Evolutionary conservation across 164 flowering plant species (phyloP).

Genomic region (Magnolia changhungtana): DNA sequence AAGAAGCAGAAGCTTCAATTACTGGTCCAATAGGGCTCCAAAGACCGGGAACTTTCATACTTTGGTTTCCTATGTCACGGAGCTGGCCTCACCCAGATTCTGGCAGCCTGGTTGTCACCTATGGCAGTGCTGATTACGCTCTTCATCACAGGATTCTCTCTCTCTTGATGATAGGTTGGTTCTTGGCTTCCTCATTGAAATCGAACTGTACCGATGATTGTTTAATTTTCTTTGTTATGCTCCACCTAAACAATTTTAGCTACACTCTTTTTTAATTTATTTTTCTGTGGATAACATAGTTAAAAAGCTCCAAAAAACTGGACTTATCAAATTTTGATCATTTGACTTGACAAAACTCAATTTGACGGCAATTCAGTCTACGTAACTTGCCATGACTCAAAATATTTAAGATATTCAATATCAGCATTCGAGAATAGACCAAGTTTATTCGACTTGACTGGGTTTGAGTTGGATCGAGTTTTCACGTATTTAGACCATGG

Average conservation of each 20-base stretch:
- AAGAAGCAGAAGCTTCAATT: slow-evolving; percentile 87
- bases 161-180: slow-evolving; percentile 55
- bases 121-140: slow-evolving; percentile 59
- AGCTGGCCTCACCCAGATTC: slow-evolving; percentile 99
- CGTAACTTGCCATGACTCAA: no score
- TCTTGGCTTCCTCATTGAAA: not conserved
- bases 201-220: not conserved
- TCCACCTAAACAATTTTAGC: not conserved
- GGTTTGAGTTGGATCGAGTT: no score
- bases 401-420: no score
- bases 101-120: slow-evolving; percentile 82
- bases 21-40: slow-evolving; percentile 52
- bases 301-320: not conserved
- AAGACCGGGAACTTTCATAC: slow-evolving; percentile 85
- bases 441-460: no score
- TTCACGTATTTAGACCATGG: no score
- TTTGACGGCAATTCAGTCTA: not conserved
- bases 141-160: slow-evolving; percentile 67
- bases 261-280: no score
- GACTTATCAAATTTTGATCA: not conserved
- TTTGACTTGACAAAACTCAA: not conserved
- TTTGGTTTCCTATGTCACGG: slow-evolving; percentile 89
- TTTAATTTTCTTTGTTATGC: not conserved
- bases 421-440: no score
- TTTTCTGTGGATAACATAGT: no score